Conservation (phyloP, 176 grass and related monocot species). For the Oryza australiensis region DNA sequence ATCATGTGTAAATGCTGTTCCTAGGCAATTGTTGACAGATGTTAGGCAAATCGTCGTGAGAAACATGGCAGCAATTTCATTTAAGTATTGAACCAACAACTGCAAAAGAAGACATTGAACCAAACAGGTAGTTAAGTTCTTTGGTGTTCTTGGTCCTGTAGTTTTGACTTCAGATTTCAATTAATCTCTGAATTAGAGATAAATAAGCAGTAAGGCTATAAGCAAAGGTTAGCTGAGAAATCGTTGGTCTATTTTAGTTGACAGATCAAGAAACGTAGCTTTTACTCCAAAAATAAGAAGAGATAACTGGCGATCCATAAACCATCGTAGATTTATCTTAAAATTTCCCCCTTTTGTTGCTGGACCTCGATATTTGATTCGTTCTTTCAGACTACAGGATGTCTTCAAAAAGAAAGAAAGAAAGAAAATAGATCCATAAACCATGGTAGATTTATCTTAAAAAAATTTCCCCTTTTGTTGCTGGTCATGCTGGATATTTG, state of each 20-base stretch:
- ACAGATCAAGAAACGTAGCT: neutral
- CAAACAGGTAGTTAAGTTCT: neutral
- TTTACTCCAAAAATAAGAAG: neutral
- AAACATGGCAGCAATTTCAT: neutral
- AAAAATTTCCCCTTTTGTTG: neutral
- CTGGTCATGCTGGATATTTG: neutral
- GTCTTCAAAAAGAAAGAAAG: no score
- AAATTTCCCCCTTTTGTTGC: neutral
- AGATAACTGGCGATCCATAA: neutral
- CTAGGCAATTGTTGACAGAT: neutral
- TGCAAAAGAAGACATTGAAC: neutral
- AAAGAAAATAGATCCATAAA: neutral
- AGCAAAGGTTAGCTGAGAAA: neutral
- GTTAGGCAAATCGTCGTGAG: neutral
- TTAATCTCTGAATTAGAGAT: neutral
- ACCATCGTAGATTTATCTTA: neutral
- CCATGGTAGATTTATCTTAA: neutral
- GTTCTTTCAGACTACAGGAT: no score
- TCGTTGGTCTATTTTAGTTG: neutral
- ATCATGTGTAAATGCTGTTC: neutral
- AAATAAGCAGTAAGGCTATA: neutral
- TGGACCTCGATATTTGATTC: no score
- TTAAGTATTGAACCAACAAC: neutral
- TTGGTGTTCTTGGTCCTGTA: neutral
- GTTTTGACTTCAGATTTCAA: neutral